These are phyloP conservation scores for Entoloma clypeatum DNA, from an alignment of 1,284 basidiomycete species.

Conservation along the genomic window DNA sequence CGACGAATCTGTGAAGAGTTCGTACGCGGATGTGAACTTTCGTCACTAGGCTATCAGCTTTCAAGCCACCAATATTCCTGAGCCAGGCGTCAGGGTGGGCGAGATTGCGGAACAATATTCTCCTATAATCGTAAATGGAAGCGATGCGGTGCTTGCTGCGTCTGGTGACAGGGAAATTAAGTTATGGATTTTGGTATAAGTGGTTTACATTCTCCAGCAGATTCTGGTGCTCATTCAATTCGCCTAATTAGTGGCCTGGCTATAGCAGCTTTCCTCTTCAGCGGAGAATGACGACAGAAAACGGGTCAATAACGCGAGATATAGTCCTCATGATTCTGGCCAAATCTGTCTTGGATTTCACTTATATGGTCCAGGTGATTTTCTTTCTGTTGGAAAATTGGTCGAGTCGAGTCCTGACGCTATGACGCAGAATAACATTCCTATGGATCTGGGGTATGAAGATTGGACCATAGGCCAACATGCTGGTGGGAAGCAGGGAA, in stretches of 20 bases:
- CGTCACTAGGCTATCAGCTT: conserved; percentile 19
- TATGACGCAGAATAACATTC: conserved; percentile 14
- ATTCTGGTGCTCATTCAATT: background rate
- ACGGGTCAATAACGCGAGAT: conserved; percentile 19
- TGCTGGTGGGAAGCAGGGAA: conserved; percentile 15
- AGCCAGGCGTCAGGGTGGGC: conserved; percentile 23
- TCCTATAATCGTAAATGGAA: conserved; percentile 16
- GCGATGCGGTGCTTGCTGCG: conserved; percentile 17
- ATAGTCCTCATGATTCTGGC: conserved; percentile 28
- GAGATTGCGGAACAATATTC: conserved; percentile 16
- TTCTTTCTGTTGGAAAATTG: background rate
- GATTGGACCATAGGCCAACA: conserved; percentile 29
- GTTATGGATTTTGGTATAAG: conserved; percentile 22
- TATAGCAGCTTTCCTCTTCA: conserved; percentile 19
- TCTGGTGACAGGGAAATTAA: conserved; percentile 20
- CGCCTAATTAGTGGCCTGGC: conserved; percentile 23
- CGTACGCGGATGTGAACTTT: conserved; percentile 12
- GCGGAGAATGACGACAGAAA: conserved; percentile 23
- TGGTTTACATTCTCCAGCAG: conserved; percentile 1
- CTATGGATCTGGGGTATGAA: conserved; percentile 31
- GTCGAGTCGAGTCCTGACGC: background rate
- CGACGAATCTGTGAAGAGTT: conserved; percentile 7
- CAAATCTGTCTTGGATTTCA: conserved; percentile 25
- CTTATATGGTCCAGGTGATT: conserved; percentile 27
- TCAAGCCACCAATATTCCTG: conserved; percentile 21